phyloP scores from a whole-genome alignment of 2,329 filamentous ascomycete genomes.

The Fusarium albidum region DNA sequence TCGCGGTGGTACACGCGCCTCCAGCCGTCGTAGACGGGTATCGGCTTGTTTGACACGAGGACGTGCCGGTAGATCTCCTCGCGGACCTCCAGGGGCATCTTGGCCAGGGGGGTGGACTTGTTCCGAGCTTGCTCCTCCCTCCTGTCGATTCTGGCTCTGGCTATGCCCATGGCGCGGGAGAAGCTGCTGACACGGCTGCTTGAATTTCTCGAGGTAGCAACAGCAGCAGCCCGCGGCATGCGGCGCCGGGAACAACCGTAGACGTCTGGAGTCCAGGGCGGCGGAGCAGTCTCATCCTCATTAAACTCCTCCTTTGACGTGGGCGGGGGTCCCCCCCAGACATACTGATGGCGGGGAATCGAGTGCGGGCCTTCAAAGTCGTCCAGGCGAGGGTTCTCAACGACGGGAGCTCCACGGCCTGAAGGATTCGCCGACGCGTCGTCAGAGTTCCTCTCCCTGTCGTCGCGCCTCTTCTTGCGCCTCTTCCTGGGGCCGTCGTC shows the following conservation, averaged over 20 bases:
- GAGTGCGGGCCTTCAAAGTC: slow-evolving; percentile 23
- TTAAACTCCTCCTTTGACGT: slow-evolving; percentile 13
- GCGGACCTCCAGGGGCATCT: slow-evolving; percentile 43
- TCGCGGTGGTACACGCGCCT: slow-evolving; percentile 42
- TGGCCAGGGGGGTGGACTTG: slow-evolving; percentile 11
- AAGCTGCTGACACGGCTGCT: background rate
- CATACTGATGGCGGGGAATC: slow-evolving; percentile 20
- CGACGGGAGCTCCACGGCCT: background rate
- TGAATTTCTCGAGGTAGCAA: background rate
- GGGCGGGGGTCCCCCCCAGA: slow-evolving; percentile 14
- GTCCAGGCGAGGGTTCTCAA: slow-evolving; percentile 17
- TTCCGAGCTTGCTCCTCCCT: background rate
- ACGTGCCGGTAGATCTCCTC: slow-evolving; percentile 43
- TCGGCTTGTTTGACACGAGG: slow-evolving; percentile 42
- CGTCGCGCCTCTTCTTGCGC: background rate
- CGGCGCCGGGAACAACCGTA: background rate
- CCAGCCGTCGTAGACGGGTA: slow-evolving; percentile 48
- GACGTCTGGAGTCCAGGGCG: slow-evolving; percentile 17
- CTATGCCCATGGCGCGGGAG: background rate
- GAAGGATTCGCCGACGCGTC: background rate
- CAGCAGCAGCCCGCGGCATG: background rate
- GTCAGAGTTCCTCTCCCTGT: background rate
- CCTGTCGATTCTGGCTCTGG: background rate
- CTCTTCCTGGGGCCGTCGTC: slow-evolving; percentile 5
- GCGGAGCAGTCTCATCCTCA: slow-evolving; percentile 25